A percentile compares a stretch with the other conserved stretches of the same genome.
Conservation (phyloP, 2,329 filamentous ascomycete species). For the Paramyrothecium sp. region DNA sequence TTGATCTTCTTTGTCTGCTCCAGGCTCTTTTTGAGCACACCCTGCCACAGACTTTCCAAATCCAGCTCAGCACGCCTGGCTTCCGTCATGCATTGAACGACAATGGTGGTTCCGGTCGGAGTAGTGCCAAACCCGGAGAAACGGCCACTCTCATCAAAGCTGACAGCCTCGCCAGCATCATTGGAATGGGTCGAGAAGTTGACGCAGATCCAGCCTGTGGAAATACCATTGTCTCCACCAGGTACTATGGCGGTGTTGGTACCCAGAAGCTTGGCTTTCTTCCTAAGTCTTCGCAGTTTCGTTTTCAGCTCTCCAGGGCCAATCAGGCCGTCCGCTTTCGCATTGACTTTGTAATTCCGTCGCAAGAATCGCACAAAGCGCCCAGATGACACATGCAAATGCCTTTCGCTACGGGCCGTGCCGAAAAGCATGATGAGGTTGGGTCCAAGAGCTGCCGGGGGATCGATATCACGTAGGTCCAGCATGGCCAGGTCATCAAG, state of each 20-base stretch:
- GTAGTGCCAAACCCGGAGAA: conserved; percentile 75
- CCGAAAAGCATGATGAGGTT: conserved; percentile 92
- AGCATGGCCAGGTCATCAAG: conserved; percentile 78
- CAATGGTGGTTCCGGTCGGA: conserved; percentile 48
- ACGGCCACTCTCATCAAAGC: conserved; percentile 47
- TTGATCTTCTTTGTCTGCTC: conserved; percentile 25
- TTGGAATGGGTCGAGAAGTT: conserved; percentile 74
- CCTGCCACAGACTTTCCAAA: conserved; percentile 52
- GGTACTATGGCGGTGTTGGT: conserved; percentile 65
- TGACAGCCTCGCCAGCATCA: conserved; percentile 41
- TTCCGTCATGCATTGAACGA: conserved; percentile 59
- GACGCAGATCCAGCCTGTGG: conserved; percentile 95
- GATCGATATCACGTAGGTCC: conserved; percentile 81
- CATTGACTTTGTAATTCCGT: conserved; percentile 67
- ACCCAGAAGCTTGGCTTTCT: conserved; percentile 77
- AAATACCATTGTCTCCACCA: conserved; percentile 77
- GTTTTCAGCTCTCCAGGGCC: conserved; percentile 90
- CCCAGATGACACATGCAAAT: conserved; percentile 87
- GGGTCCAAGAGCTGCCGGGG: conserved; percentile 81
- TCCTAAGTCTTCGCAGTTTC: conserved; percentile 76
- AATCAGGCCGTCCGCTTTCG: conserved; percentile 82
- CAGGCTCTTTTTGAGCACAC: conserved; percentile 34
- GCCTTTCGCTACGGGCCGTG: conserved; percentile 87
- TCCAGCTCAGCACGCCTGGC: conserved; percentile 49
- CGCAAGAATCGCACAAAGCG: conserved; percentile 86